A percentile compares a stretch with the other conserved stretches of the same genome.
These are phyloP conservation scores for Suillus americanus DNA, from an alignment of 768 basidiomycete species.

Conservation along the genomic window DNA sequence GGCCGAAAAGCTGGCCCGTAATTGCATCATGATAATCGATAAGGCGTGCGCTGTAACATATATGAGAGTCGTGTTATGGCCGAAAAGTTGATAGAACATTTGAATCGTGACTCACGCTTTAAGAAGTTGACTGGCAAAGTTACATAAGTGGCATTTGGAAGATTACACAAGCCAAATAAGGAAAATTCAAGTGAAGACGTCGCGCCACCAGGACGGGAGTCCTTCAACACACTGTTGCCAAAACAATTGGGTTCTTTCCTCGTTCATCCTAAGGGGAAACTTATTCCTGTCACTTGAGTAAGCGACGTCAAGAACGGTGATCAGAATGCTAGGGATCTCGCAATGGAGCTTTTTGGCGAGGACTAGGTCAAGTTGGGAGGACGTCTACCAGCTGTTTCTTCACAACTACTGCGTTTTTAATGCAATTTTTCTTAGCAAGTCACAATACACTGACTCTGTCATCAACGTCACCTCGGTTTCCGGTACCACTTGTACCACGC, in stretches of 20 bases:
- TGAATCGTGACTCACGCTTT: too few relatives aligned
- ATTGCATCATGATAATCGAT: neutral
- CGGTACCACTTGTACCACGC: conserved; percentile 40
- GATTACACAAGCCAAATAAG: too few relatives aligned
- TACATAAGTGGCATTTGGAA: too few relatives aligned
- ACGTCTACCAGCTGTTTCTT: conserved; percentile 37
- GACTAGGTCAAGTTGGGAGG: conserved; percentile 25
- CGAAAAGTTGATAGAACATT: neutral
- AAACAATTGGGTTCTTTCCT: conserved; percentile 25
- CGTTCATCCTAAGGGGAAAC: conserved; percentile 26
- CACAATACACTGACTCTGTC: conserved; percentile 34
- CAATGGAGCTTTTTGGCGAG: conserved; percentile 30
- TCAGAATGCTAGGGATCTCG: conserved; percentile 25
- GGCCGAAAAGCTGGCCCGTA: neutral
- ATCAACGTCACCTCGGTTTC: conserved; percentile 44
- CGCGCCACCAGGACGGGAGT: conserved; percentile 28
- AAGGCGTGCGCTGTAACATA: neutral
- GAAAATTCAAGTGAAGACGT: too few relatives aligned
- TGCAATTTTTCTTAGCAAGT: conserved; percentile 28
- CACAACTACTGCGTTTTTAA: conserved; percentile 42
- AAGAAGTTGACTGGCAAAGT: too few relatives aligned
- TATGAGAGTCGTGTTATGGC: neutral
- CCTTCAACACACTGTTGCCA: conserved; percentile 25
- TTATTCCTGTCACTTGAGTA: conserved; percentile 40
- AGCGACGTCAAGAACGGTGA: conserved; percentile 27